These are phyloP conservation scores for Coffea eugenioides DNA, from an alignment of 257 asterid species.

Conservation along the genomic window DNA sequence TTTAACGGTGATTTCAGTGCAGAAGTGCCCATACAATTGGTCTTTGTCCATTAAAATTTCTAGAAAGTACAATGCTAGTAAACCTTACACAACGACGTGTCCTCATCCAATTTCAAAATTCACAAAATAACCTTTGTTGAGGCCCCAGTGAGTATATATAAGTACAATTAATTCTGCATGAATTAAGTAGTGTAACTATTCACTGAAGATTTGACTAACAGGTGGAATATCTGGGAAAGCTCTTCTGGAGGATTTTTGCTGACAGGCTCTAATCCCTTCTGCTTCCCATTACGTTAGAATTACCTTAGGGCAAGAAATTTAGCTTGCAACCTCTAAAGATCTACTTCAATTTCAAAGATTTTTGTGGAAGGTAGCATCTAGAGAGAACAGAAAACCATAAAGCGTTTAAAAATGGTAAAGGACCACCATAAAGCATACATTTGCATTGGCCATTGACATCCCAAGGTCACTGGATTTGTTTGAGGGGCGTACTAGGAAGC, in stretches of 20 bases:
- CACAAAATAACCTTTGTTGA: not conserved
- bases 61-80: no score
- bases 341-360: not conserved
- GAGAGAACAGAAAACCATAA: not conserved
- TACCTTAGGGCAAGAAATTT: not conserved
- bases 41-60: not conserved
- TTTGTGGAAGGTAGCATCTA: not conserved
- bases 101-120: not conserved
- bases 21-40: not conserved
- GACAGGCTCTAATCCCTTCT: not conserved
- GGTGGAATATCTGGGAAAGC: not conserved
- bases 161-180: not conserved
- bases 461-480: conserved; percentile 44
- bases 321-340: not conserved
- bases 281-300: not conserved
- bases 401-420: conserved; percentile 5
- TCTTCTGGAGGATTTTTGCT: not conserved
- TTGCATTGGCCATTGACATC: conserved; percentile 42
- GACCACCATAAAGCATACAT: conserved; percentile 40
- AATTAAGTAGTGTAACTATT: conserved; percentile 1
- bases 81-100: not conserved
- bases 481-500: conserved; percentile 46
- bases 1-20: not conserved
- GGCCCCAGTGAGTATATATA: not conserved
- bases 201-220: not conserved